Evolutionary conservation across 2,329 filamentous ascomycete species (phyloP).

Genomic region (Hypoxylon sp.): DNA sequence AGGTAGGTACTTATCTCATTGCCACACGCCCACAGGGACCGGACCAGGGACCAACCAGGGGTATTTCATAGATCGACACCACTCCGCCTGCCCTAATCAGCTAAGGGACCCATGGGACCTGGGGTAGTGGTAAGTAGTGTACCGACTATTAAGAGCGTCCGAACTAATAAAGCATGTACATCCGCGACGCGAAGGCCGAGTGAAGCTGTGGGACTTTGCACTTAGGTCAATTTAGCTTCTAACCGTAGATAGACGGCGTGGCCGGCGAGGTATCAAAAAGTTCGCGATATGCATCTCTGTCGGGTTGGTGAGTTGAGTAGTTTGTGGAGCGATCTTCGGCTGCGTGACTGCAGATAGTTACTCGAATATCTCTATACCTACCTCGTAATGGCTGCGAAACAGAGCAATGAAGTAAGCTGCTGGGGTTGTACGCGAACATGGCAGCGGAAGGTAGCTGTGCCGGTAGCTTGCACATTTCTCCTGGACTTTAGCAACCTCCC

Average conservation of each 20-base stretch:
- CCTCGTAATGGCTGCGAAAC: constrained; percentile 17
- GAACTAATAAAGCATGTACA: constrained; percentile 24
- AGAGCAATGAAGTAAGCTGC: constrained; percentile 31
- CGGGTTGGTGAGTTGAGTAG: constrained; percentile 23
- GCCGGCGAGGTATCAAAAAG: constrained; percentile 17
- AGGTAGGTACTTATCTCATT: constrained; percentile 26
- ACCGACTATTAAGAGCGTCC: constrained; percentile 19
- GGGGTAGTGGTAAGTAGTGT: constrained; percentile 36
- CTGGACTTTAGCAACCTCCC: constrained; percentile 10
- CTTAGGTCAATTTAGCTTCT: constrained; percentile 26
- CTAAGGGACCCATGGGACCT: constrained; percentile 29
- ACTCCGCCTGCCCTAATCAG: constrained; percentile 26
- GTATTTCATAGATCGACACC: constrained; percentile 36
- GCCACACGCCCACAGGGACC: constrained; percentile 24
- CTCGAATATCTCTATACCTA: constrained; percentile 8
- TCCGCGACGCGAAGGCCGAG: constrained; percentile 32
- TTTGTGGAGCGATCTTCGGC: constrained; percentile 17
- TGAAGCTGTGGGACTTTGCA: constrained; percentile 22
- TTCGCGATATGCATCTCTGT: constrained; percentile 18
- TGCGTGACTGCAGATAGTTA: constrained; percentile 9
- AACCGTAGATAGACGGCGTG: constrained; percentile 17
- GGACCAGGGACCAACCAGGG: constrained; percentile 28
- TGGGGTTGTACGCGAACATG: constrained; percentile 26
- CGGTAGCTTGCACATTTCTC: constrained; percentile 13
- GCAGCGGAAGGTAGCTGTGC: constrained; percentile 19